A percentile compares a stretch with the other conserved stretches of the same genome.
Evolutionary conservation across 2,329 filamentous ascomycete species (phyloP).

Genomic region (Curvularia lunata): DNA sequence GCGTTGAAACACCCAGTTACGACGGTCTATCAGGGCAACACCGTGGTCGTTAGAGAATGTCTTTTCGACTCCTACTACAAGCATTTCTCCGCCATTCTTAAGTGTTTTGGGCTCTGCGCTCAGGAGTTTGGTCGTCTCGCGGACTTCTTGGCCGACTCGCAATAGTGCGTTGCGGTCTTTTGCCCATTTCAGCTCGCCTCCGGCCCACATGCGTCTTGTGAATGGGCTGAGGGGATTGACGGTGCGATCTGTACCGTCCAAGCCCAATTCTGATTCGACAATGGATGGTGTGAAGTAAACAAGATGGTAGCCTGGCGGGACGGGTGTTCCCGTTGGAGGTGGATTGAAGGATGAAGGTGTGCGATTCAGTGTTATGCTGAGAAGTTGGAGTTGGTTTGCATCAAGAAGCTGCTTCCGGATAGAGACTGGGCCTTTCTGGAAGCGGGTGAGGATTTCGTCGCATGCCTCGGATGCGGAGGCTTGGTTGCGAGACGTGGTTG

Average conservation of each 20-base stretch:
- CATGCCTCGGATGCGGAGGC: conserved; percentile 42
- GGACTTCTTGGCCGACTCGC: conserved; percentile 44
- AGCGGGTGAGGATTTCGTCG: conserved; percentile 40
- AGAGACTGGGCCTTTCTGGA: conserved; percentile 36
- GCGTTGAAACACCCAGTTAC: conserved; percentile 51
- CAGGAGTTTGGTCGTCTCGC: conserved; percentile 55
- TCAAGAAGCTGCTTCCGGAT: conserved; percentile 41
- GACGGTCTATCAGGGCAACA: conserved; percentile 46
- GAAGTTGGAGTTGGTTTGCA: conserved; percentile 43
- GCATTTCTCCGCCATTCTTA: conserved; percentile 59
- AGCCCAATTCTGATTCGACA: conserved; percentile 66
- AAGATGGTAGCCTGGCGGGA: conserved; percentile 79
- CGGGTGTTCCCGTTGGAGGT: conserved; percentile 35
- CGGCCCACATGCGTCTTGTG: conserved; percentile 87
- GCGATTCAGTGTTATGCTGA: conserved; percentile 38
- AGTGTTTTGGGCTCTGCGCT: conserved; percentile 59
- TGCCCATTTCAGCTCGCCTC: conserved; percentile 71
- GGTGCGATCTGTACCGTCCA: conserved; percentile 82
- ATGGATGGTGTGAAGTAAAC: conserved; percentile 85
- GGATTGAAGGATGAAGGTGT: conserved; percentile 27
- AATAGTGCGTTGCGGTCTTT: conserved; percentile 30
- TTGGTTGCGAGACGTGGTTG: conserved; percentile 16
- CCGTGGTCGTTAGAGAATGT: conserved; percentile 51
- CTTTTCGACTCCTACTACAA: conserved; percentile 66
- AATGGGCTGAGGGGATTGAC: conserved; percentile 77